Percentiles rank a stretch among this genome's conserved stretches.
phyloP scores from a whole-genome alignment of 495 filamentous ascomycete genomes.

The Penicillium fimorum region DNA sequence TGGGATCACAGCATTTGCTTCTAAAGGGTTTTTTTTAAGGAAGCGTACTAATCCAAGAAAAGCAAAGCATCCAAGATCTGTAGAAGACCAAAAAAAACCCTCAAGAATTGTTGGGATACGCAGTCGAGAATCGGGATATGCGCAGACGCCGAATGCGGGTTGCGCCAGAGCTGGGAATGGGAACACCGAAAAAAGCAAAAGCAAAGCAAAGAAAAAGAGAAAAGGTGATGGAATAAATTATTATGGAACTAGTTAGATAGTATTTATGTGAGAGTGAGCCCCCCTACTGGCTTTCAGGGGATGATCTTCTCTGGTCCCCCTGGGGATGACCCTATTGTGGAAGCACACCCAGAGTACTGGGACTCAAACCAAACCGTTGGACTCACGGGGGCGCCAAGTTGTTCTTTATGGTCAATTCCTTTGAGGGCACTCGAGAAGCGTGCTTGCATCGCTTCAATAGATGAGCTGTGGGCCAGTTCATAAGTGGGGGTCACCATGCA shows the following conservation, averaged over 20 bases:
- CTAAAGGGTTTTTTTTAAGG: conserved; percentile 9
- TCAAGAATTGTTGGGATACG: conserved; percentile 17
- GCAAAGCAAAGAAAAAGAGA: conserved; percentile 2
- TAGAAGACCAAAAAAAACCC: not conserved
- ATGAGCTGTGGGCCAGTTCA: conserved; percentile 32
- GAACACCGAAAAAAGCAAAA: conserved; percentile 16
- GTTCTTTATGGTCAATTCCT: conserved; percentile 14
- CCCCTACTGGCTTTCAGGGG: conserved; percentile 4
- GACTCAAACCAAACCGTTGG: conserved; percentile 4
- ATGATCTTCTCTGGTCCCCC: conserved; percentile 3
- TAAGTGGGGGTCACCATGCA: conserved; percentile 43
- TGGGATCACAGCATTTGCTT: conserved; percentile 19
- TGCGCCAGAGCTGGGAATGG: conserved; percentile 13
- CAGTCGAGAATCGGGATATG: conserved; percentile 22
- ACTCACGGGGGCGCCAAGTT: not conserved
- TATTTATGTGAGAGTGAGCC: conserved; percentile 7
- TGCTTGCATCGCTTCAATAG: conserved; percentile 20
- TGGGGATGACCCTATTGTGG: not conserved
- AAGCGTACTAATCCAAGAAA: not conserved
- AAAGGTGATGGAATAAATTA: not conserved
- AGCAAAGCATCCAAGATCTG: conserved; percentile 2
- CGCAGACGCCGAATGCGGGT: conserved; percentile 30
- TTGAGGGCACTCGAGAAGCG: conserved; percentile 9
- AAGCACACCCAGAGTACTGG: conserved; percentile 6
- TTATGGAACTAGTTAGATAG: not conserved